These are phyloP conservation scores for Coniochaeta pulveracea DNA, from an alignment of 2,329 filamentous ascomycete species.

Conservation along the genomic window DNA sequence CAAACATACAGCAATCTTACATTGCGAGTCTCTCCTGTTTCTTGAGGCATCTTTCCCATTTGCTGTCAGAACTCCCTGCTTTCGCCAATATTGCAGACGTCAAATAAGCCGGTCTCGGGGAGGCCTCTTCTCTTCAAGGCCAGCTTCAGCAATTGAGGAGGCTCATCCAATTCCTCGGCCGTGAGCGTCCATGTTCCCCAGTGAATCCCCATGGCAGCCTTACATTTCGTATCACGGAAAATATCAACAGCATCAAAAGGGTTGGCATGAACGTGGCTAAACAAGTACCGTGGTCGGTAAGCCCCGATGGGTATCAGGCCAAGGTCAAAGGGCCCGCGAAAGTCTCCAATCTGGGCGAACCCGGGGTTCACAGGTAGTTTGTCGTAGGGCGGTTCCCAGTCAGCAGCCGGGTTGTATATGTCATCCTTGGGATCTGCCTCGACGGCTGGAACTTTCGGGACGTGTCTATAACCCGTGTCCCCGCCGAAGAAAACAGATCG, in stretches of 20 bases:
- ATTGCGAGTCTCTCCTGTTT: too few species aligned
- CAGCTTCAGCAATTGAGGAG: slow-evolving; percentile 59
- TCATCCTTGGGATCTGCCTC: slow-evolving; percentile 31
- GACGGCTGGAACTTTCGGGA: slow-evolving; percentile 56
- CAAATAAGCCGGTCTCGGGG: slow-evolving; percentile 63
- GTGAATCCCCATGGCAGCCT: slow-evolving; percentile 73
- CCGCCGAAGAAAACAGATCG: slow-evolving; percentile 81
- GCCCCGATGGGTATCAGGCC: slow-evolving; percentile 91
- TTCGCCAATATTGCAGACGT: slow-evolving; percentile 76
- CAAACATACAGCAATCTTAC: too few species aligned
- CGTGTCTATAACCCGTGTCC: slow-evolving; percentile 81
- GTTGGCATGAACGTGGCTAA: slow-evolving; percentile 76
- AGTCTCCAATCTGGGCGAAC: slow-evolving; percentile 71
- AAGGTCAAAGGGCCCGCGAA: slow-evolving; percentile 78
- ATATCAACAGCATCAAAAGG: slow-evolving; percentile 85
- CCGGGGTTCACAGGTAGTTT: slow-evolving; percentile 67
- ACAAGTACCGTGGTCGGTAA: slow-evolving; percentile 61
- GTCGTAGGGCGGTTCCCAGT: slow-evolving; percentile 57
- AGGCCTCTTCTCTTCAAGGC: slow-evolving; percentile 59
- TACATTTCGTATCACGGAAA: slow-evolving; percentile 72
- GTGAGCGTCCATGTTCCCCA: slow-evolving; percentile 90
- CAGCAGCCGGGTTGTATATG: slow-evolving; percentile 17
- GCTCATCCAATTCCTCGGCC: slow-evolving; percentile 74
- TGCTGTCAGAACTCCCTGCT: slow-evolving; percentile 65
- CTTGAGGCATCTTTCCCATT: too few species aligned